Percentiles rank a stretch among this genome's conserved stretches.
Conservation (phyloP, 1,284 basidiomycete species). For the Leccinum pachyderme region DNA sequence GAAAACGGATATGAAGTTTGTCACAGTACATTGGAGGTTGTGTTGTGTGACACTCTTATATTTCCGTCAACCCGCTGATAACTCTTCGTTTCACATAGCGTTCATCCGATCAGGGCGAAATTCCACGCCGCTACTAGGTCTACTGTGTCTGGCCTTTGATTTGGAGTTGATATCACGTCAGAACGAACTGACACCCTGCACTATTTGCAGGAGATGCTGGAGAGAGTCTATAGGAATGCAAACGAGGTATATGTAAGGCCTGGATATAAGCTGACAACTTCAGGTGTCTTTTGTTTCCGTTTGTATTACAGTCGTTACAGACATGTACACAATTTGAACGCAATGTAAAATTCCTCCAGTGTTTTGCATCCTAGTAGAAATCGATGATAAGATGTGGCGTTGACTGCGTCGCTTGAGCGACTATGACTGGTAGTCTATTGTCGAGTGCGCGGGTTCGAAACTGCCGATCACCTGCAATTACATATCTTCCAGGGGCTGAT, state of each 20-base stretch:
- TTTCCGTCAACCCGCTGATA: neutral
- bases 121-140: neutral
- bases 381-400: too few relatives aligned
- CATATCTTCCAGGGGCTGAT: neutral
- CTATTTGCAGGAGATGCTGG: neutral
- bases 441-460: conserved; percentile 80
- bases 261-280: neutral
- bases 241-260: neutral
- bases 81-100: neutral
- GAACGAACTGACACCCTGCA: neutral
- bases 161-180: too few relatives aligned
- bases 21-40: neutral
- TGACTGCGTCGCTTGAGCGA: too few relatives aligned
- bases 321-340: too few relatives aligned
- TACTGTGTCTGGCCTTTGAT: too few relatives aligned
- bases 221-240: neutral
- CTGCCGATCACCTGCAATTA: conserved; percentile 36
- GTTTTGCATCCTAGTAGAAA: too few relatives aligned
- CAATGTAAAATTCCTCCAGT: too few relatives aligned
- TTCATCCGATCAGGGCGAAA: neutral
- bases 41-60: neutral
- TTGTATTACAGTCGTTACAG: too few relatives aligned
- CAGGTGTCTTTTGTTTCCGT: neutral
- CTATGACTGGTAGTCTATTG: neutral
- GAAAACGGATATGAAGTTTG: neutral